Base-by-base conservation (phyloP, 2,329 filamentous ascomycete genomes). In the Curvularia spicifera region DNA sequence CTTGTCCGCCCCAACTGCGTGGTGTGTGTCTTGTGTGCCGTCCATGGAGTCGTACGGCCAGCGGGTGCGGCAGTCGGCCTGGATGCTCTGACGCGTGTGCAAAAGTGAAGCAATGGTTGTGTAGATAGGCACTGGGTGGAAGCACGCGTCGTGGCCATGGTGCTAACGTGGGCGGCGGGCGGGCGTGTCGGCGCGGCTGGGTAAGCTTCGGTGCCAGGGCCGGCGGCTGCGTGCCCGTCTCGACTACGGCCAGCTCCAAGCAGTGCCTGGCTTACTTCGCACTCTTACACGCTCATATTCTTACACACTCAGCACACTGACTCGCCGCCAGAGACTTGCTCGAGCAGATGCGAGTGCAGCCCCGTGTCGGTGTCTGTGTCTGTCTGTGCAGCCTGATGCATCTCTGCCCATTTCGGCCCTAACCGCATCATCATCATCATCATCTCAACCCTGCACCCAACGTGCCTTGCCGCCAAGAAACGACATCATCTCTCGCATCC, bases 401-500 rank as follows among this genome's bases (percentile, higher is more conserved):
- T 53, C 61, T 57, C 47, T 42, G 33, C 57, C 53, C 57, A 64
- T 40, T 58, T 66, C 68, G 65, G 63, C 52, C 65, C 67, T 67
- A 61, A 51, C 60, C 12, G 31, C 51, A 52, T 52, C 56, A 44
- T 44, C 22, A 43, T 35, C 33, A 35, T 35, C 35, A 37, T 18
- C 33, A 15, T 7, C 33, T 6, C 15, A 18, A 18, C 45, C 39
- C 37, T 53, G 45, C 61, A 55, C 50, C 40, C 53, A 56, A 51
- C 46, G 49, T 42, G 51, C 53, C 53, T 50, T 40, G 46, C 46
- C 37, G 65, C 66, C 67, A 69, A 70, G 64, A 46, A 58, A 67
- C 60, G 58, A 71, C 67, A 70, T 70, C 67, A 71, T 71, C 50
- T 47, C 61, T 57, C 45, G 46, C 48, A 56, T 56, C 59, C 44